Evolutionary conservation across 148 eudicot species (phyloP).

Genomic region (Persicaria maculosa): DNA sequence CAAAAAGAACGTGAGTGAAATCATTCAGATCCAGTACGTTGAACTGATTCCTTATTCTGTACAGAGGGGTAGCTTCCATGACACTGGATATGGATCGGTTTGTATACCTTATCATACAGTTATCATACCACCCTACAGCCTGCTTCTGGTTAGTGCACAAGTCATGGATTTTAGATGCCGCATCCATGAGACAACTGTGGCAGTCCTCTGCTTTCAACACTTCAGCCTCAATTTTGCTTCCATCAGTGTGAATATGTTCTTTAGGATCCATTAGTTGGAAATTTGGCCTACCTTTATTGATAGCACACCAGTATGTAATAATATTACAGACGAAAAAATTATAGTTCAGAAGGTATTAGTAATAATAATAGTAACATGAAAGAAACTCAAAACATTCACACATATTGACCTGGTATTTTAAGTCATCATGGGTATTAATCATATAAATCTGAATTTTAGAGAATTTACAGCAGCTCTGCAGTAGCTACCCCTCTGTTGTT

Average conservation of each 20-base stretch:
- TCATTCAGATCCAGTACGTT: not conserved
- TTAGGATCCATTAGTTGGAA: constrained; percentile 39
- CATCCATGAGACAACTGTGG: constrained; percentile 16
- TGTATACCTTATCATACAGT: constrained; percentile 29
- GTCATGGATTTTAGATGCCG: not conserved
- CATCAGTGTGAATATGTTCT: too few species aligned
- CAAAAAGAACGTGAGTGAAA: constrained; percentile 3
- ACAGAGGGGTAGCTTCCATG: not conserved
- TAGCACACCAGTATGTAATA: constrained; percentile 28
- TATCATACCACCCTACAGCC: constrained; percentile 20
- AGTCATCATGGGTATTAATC: constrained; percentile 63
- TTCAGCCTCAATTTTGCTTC: too few species aligned
- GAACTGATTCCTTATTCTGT: not conserved
- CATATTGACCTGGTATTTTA: constrained; percentile 62
- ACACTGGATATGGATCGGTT: not conserved
- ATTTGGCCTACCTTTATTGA: constrained; percentile 58
- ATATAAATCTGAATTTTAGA: too few species aligned
- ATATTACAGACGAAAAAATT: not conserved
- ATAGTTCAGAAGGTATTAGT: not conserved
- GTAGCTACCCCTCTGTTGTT: too few species aligned
- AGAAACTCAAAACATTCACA: not conserved
- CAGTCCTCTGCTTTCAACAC: constrained; percentile 2
- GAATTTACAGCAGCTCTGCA: too few species aligned
- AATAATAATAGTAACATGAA: constrained; percentile 5
- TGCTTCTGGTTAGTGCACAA: constrained; percentile 25